Base-by-base conservation (phyloP, 805 yeast genomes). In the Metschnikowia bowlesiae region DNA sequence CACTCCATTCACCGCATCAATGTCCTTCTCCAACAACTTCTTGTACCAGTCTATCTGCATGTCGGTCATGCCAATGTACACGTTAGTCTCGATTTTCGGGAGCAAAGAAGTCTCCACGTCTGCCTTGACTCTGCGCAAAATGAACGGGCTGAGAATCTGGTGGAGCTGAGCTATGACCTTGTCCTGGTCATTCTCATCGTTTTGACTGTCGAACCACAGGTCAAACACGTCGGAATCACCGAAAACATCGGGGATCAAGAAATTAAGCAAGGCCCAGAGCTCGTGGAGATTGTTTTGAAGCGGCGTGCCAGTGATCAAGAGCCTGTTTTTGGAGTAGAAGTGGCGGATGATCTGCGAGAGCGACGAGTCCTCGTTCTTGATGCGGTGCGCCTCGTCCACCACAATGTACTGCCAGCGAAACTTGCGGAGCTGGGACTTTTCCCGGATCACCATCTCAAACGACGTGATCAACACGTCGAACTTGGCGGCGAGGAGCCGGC, bases 301-400 rank as follows among this genome's bases (percentile, higher is more conserved):
- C 0, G 99, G 99, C 0, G 99, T 92, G 56, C 99, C 99, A 0
- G 99, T 92, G 53, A 92, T 90, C 51, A 92, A 72, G 41, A 92
- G 70, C 53, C 99, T 75, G 65, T 89, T 89, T 51, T 84, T 81
- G 14, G 97, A 89, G 64, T 87, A 87, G 64, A 92, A 90, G 28
- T 90, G 68, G 56, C 98, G 80, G 52, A 94, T 91, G 55, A 94
- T 91, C 67, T 92, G 97, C 1, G 97, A 89, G 46, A 92, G 74
- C 36, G 94, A 84, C 57, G 95, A 85, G 62, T 89, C 95, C 63
- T 94, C 98, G 65, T 94, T 94, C 64, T 92, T 92, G 65, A 92
- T 92, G 65, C 98, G 81, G 67, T 92, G 99, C 2, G 98, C 98
- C 68, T 91, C 97, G 71, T 92, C 99, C 47, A 92, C 89, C 18